Percentiles rank a stretch among this genome's conserved stretches.
These are phyloP conservation scores for Umbelopsis vinacea DNA, from an alignment of 192 early-diverging fungal genomes.

Conservation along the genomic window DNA sequence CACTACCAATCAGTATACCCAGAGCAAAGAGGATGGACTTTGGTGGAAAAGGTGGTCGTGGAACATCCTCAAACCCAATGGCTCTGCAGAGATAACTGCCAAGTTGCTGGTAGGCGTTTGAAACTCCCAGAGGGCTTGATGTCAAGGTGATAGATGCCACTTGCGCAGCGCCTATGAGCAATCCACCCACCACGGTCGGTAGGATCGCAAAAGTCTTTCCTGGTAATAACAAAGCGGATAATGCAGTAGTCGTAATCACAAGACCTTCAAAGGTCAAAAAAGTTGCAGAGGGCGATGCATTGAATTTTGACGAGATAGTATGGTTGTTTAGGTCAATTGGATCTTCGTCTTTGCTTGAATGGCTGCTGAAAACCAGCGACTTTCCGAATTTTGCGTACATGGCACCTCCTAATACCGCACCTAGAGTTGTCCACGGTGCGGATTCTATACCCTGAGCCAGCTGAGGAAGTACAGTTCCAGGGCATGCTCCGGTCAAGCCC, in stretches of 20 bases:
- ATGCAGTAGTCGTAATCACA: not conserved
- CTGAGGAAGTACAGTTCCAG: slow-evolving; percentile 17
- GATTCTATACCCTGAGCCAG: slow-evolving; percentile 1
- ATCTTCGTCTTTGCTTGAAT: not conserved
- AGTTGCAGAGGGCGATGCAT: not conserved
- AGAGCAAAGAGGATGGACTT: not conserved
- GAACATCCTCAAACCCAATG: not conserved
- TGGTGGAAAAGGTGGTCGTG: not conserved
- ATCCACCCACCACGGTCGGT: not conserved
- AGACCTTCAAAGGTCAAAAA: not conserved
- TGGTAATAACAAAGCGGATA: not conserved
- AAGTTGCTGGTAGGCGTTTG: not conserved
- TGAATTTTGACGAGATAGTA: not conserved
- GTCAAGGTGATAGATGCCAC: not conserved
- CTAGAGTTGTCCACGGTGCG: not conserved
- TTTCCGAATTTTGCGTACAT: slow-evolving; percentile 11
- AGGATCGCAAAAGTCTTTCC: not conserved
- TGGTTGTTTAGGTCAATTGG: not conserved
- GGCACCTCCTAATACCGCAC: not conserved
- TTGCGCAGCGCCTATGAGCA: not conserved
- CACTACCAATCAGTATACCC: slow-evolving; percentile 1
- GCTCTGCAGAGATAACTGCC: not conserved
- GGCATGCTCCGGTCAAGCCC: not conserved
- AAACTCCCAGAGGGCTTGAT: slow-evolving; percentile 3
- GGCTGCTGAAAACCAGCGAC: not conserved